phyloP scores from a whole-genome alignment of 164 flowering plant genomes.

The Magnolia kwangsiensis region DNA sequence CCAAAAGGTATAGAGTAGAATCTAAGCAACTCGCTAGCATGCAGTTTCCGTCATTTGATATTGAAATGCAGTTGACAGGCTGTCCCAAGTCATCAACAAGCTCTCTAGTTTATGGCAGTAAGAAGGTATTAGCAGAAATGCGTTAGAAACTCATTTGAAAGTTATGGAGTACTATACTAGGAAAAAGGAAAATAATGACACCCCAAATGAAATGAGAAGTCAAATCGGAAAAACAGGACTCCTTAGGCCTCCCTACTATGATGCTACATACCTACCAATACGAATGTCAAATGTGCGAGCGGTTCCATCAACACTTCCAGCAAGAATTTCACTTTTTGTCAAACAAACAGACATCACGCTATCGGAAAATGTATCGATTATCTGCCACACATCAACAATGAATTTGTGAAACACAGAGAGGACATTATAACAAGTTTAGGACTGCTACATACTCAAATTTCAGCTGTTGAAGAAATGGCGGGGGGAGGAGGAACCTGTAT shows the following conservation, averaged over 20 bases:
- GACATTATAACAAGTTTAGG: background rate
- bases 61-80: constrained; percentile 87
- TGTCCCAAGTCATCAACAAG: constrained; percentile 79
- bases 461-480: constrained; percentile 1
- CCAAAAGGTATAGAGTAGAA: constrained; percentile 85
- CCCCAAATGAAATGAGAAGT: background rate
- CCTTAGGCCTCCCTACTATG: background rate
- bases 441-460: background rate
- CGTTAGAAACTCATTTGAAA: background rate
- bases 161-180: background rate
- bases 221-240: background rate
- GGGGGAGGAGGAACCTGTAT: constrained; percentile 57
- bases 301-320: constrained; percentile 97
- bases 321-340: constrained; percentile 86
- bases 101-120: constrained; percentile 46
- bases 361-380: constrained; percentile 76
- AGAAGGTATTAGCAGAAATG: constrained; percentile 4
- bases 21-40: constrained; percentile 87
- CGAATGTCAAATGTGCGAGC: constrained; percentile 94
- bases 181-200: background rate
- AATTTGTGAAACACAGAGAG: background rate
- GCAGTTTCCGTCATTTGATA: constrained; percentile 95
- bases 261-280: constrained; percentile 74
- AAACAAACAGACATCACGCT: constrained; percentile 90
- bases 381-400: constrained; percentile 33